phyloP scores from a whole-genome alignment of 164 flowering plant species.

The Tetracentron sinense region DNA sequence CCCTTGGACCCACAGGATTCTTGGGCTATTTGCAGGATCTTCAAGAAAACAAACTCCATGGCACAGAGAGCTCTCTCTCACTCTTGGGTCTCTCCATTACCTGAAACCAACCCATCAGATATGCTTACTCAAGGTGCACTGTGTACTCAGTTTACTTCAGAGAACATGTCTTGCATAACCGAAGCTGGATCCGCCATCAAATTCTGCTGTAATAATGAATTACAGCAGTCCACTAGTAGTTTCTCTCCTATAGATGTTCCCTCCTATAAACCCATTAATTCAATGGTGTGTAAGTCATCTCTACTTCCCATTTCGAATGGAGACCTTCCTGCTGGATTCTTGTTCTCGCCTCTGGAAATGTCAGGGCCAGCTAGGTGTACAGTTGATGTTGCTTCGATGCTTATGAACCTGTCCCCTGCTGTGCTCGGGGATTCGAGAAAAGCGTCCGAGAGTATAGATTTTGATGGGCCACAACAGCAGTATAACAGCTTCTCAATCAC shows the following conservation, averaged over 20 bases:
- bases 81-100: slow-evolving; percentile 34
- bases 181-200: slow-evolving; percentile 25
- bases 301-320: slow-evolving; percentile 14
- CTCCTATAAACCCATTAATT: slow-evolving; percentile 20
- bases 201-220: slow-evolving; percentile 17
- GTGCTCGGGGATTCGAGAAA: slow-evolving; percentile 9
- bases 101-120: slow-evolving; percentile 23
- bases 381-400: slow-evolving; percentile 25
- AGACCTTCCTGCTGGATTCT: slow-evolving; percentile 24
- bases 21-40: slow-evolving; percentile 69
- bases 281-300: slow-evolving; percentile 22
- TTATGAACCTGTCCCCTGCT: slow-evolving; percentile 17
- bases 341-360: slow-evolving; percentile 31
- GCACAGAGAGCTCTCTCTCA: slow-evolving; percentile 50
- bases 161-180: slow-evolving; percentile 38
- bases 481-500: slow-evolving; percentile 27
- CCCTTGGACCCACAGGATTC: slow-evolving; percentile 35
- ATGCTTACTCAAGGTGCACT: slow-evolving; percentile 16
- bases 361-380: slow-evolving; percentile 20
- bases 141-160: slow-evolving; percentile 31
- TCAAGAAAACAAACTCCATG: slow-evolving; percentile 52
- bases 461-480: slow-evolving; percentile 28
- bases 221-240: slow-evolving; percentile 20
- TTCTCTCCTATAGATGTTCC: slow-evolving; percentile 32
- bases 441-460: slow-evolving; percentile 21